A percentile compares a stretch with the other conserved stretches of the same genome.
Evolutionary conservation across 1,284 basidiomycete genomes (phyloP).

Genomic region (Ceratorhiza oryzae-sativae): DNA sequence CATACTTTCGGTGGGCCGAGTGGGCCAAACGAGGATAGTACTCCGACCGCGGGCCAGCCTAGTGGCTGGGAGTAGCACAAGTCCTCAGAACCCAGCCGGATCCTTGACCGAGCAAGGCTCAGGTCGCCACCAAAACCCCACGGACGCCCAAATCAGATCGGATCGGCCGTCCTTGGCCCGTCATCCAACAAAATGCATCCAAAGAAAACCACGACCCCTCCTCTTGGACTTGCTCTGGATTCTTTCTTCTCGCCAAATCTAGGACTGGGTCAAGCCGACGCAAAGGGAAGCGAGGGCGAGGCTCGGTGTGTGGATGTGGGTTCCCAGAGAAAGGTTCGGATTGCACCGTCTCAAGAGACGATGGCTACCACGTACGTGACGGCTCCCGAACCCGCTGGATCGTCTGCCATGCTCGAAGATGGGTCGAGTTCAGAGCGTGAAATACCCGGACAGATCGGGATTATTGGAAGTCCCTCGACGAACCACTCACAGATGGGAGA

Average conservation of each 20-base stretch:
- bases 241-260: conserved; percentile 25
- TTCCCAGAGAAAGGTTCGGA: conserved; percentile 21
- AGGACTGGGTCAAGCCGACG: not conserved
- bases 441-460: not conserved
- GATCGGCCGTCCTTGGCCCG: conserved; percentile 4
- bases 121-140: not conserved
- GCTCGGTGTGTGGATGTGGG: conserved; percentile 2
- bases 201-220: not conserved
- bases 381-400: not conserved
- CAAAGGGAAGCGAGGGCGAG: not conserved
- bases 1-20: not conserved
- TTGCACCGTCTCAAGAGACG: conserved; percentile 24
- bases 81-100: not conserved
- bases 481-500: conserved; percentile 30
- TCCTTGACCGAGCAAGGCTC: not conserved
- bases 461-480: conserved; percentile 30
- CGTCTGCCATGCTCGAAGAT: not conserved
- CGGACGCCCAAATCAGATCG: conserved; percentile 17
- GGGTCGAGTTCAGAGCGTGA: not conserved
- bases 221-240: conserved; percentile 23
- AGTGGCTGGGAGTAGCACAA: not conserved
- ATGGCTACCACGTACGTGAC: conserved; percentile 13
- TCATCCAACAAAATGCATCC: not conserved
- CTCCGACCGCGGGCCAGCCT: not conserved
- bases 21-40: not conserved